phyloP scores from a whole-genome alignment of 2,329 filamentous ascomycete species.

The Thelonectria rubi region DNA sequence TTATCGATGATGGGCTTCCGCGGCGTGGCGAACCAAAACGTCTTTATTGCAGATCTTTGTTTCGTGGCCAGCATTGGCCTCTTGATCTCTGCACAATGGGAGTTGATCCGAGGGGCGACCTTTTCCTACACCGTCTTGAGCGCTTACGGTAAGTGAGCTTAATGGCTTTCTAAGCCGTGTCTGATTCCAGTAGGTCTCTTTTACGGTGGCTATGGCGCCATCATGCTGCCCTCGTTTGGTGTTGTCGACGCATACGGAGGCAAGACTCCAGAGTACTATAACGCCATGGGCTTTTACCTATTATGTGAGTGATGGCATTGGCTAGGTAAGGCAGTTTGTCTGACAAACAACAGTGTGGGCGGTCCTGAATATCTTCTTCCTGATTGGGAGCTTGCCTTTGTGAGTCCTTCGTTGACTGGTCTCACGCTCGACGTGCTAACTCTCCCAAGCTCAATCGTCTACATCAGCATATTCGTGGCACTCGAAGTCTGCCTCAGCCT shows the following conservation, averaged over 20 bases:
- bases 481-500: slow-evolving; percentile 42
- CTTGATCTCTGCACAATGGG: slow-evolving; percentile 44
- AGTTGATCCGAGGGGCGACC: slow-evolving; percentile 40
- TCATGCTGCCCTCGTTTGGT: slow-evolving; percentile 38
- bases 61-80: slow-evolving; percentile 43
- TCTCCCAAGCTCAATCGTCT: slow-evolving; percentile 37
- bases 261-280: slow-evolving; percentile 40
- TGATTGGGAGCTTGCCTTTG: slow-evolving; percentile 38
- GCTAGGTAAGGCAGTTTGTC: neutral
- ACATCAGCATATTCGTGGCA: slow-evolving; percentile 37
- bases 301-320: slow-evolving; percentile 26
- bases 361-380: slow-evolving; percentile 41
- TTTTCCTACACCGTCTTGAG: slow-evolving; percentile 43
- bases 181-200: slow-evolving; percentile 35
- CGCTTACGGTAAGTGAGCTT: slow-evolving; percentile 37
- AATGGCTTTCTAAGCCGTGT: rapidly evolving
- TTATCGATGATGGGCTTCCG: slow-evolving; percentile 44
- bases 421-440: slow-evolving; percentile 11
- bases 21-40: slow-evolving; percentile 39
- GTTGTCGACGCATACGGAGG: slow-evolving; percentile 41
- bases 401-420: slow-evolving; percentile 12
- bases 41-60: slow-evolving; percentile 43
- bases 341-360: slow-evolving; percentile 39
- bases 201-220: slow-evolving; percentile 42
- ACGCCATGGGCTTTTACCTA: slow-evolving; percentile 43